A percentile compares a stretch with the other conserved stretches of the same genome.
phyloP scores from a whole-genome alignment of 805 yeast genomes.

The Wickerhamomyces strasburgensis region DNA sequence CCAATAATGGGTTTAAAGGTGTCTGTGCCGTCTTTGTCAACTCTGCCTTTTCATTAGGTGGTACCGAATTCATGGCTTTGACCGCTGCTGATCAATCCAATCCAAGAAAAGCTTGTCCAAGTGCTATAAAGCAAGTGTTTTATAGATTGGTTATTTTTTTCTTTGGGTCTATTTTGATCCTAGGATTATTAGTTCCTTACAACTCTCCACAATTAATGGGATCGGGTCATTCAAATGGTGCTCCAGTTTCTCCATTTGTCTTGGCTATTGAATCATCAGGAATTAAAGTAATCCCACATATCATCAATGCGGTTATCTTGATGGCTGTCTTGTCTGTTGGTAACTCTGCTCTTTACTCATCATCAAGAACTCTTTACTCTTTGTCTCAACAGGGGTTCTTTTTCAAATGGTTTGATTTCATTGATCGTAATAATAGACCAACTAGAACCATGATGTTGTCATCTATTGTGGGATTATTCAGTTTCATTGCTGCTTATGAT shows the following conservation, averaged over 20 bases:
- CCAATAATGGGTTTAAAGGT: slow-evolving; percentile 45
- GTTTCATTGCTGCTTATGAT: slow-evolving; percentile 63
- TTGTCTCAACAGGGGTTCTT: slow-evolving; percentile 68
- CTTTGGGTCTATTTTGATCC: slow-evolving; percentile 45
- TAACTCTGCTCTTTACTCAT: slow-evolving; percentile 69
- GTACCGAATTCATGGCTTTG: slow-evolving; percentile 61
- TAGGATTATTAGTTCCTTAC: slow-evolving; percentile 61
- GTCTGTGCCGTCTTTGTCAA: slow-evolving; percentile 60
- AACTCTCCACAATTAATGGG: slow-evolving; percentile 45
- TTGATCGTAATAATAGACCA: slow-evolving; percentile 59
- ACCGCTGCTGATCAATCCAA: slow-evolving; percentile 64
- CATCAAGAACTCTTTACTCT: slow-evolving; percentile 64
- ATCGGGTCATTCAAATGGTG: slow-evolving; percentile 40
- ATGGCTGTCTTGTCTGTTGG: slow-evolving; percentile 73
- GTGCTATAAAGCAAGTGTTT: slow-evolving; percentile 60
- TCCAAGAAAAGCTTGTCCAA: slow-evolving; percentile 54
- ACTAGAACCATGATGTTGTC: slow-evolving; percentile 48
- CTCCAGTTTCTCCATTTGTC: slow-evolving; percentile 69
- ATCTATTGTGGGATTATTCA: slow-evolving; percentile 50
- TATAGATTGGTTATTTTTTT: slow-evolving; percentile 61
- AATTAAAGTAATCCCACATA: slow-evolving; percentile 61
- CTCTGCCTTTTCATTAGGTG: slow-evolving; percentile 60
- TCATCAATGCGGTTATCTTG: slow-evolving; percentile 70
- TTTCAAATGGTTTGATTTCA: slow-evolving; percentile 47
- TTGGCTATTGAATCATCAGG: slow-evolving; percentile 48